These are phyloP conservation scores for Chytriomyces hyalinus DNA, from an alignment of 192 early-diverging fungal species.

Conservation along the genomic window DNA sequence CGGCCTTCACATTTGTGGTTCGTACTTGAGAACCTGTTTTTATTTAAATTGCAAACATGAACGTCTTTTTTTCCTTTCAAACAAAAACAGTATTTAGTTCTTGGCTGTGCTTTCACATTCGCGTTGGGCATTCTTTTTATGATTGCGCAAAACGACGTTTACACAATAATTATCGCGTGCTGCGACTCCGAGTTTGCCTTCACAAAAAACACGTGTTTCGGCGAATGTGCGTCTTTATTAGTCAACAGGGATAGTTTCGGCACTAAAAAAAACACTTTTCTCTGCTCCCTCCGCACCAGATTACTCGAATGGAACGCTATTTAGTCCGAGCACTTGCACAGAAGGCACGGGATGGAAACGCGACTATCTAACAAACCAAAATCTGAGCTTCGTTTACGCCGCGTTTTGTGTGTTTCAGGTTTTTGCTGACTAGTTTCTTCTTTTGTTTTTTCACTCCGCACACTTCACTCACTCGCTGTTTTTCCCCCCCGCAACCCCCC, in stretches of 20 bases:
- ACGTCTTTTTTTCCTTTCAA: background rate
- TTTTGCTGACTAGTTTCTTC: background rate
- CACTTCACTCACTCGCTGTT: background rate
- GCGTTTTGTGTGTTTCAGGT: conserved; percentile 32
- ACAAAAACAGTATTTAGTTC: conserved; percentile 2
- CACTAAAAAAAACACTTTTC: too few relatives aligned
- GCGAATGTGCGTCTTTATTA: background rate
- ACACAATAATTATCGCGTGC: background rate
- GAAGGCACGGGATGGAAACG: background rate
- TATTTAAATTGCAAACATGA: too few relatives aligned
- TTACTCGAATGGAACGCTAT: conserved; percentile 10
- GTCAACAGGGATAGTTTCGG: too few relatives aligned
- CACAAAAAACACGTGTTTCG: conserved; percentile 1
- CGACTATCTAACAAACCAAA: background rate
- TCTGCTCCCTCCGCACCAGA: too few relatives aligned
- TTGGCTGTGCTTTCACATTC: background rate
- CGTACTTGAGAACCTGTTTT: background rate
- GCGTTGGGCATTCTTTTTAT: conserved; percentile 4
- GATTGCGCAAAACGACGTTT: background rate
- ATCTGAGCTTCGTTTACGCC: conserved; percentile 5
- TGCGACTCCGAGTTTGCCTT: conserved; percentile 10
- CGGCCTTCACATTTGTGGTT: background rate
- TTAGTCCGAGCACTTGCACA: background rate
- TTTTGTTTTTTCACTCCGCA: background rate
- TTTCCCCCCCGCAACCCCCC: too few relatives aligned